These are phyloP conservation scores for Nymphaea thermarum DNA, from an alignment of 164 flowering plant genomes.

Conservation along the genomic window DNA sequence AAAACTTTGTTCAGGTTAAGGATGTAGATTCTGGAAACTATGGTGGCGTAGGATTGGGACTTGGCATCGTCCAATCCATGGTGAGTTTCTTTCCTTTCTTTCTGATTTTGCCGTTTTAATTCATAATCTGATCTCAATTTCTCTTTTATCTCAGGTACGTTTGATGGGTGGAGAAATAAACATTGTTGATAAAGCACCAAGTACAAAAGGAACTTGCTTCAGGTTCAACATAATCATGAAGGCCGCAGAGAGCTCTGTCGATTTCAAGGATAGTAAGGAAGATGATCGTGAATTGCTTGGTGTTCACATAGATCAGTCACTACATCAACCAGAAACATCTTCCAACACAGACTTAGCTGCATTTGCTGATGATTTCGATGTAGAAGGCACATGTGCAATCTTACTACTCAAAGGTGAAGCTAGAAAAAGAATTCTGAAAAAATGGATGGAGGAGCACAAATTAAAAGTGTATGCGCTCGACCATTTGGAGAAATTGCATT, in stretches of 20 bases:
- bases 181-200: constrained; percentile 48
- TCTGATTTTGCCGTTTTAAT: not conserved
- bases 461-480: constrained; percentile 28
- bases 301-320: constrained; percentile 5
- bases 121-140: not conserved
- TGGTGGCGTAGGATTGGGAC: constrained; percentile 84
- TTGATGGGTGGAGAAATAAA: constrained; percentile 83
- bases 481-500: constrained; percentile 22
- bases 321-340: not conserved
- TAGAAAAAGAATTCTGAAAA: constrained; percentile 26
- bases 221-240: constrained; percentile 47
- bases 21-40: constrained; percentile 32
- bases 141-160: constrained; percentile 42
- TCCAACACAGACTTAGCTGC: not conserved
- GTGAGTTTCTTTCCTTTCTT: constrained; percentile 21
- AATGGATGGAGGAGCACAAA: constrained; percentile 34
- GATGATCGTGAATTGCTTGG: constrained; percentile 1
- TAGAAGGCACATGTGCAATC: constrained; percentile 14
- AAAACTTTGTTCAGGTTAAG: constrained; percentile 79
- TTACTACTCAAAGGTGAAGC: constrained; percentile 39
- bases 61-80: constrained; percentile 81
- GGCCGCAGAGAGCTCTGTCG: not conserved
- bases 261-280: not conserved
- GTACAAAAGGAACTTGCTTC: constrained; percentile 68
- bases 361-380: not conserved